Percentiles rank a stretch among this genome's conserved stretches.
phyloP scores from a whole-genome alignment of 2,329 filamentous ascomycete species.

The Xylaria sp. region DNA sequence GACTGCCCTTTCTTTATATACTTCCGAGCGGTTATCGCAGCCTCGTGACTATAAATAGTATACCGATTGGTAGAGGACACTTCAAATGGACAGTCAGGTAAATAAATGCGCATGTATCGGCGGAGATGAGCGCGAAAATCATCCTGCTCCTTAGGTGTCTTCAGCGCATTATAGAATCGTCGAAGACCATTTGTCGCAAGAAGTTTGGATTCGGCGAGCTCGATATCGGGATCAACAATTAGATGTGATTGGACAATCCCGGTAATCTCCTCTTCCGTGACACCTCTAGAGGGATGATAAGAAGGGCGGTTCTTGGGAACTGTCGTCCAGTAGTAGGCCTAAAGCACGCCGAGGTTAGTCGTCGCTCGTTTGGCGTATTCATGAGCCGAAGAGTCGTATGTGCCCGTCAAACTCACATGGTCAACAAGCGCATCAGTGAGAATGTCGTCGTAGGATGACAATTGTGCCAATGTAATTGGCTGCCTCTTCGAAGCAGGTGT shows the following conservation, averaged over 20 bases:
- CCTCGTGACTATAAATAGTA: constrained; percentile 89
- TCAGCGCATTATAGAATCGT: constrained; percentile 74
- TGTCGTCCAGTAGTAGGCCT: constrained; percentile 96
- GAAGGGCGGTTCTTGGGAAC: constrained; percentile 93
- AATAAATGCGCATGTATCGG: constrained; percentile 92
- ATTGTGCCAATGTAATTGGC: constrained; percentile 83
- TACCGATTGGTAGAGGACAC: constrained; percentile 93
- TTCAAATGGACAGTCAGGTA: constrained; percentile 94
- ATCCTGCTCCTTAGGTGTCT: constrained; percentile 80
- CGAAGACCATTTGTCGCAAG: constrained; percentile 77
- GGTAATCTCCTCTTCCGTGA: constrained; percentile 72
- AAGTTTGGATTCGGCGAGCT: constrained; percentile 76
- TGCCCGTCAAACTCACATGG: constrained; percentile 71
- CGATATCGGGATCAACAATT: constrained; percentile 77
- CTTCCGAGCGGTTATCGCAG: constrained; percentile 82
- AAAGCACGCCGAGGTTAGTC: constrained; percentile 39
- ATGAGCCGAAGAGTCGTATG: constrained; percentile 4
- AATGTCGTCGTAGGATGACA: constrained; percentile 94
- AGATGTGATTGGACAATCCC: constrained; percentile 72
- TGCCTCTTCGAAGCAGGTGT: constrained; percentile 65
- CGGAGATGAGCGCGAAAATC: constrained; percentile 87
- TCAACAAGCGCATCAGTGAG: constrained; percentile 95
- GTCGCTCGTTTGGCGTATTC: constrained; percentile 15
- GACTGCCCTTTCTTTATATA: constrained; percentile 83
- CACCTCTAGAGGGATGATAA: constrained; percentile 83